Conservation (phyloP, 2,329 filamentous ascomycete species). For the Incumbomyces lentus region DNA sequence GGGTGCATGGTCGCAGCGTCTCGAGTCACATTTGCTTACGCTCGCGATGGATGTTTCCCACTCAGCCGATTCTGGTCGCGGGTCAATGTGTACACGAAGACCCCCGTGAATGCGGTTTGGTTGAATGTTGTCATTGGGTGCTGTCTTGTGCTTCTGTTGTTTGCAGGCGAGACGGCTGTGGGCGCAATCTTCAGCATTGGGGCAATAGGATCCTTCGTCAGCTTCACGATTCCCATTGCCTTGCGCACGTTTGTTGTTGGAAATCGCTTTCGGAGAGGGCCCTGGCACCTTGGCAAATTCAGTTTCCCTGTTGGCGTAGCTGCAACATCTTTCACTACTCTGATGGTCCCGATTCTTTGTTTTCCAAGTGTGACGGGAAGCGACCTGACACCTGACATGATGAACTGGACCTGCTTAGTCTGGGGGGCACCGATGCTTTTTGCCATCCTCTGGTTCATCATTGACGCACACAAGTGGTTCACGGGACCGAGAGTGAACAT, state of each 20-base stretch:
- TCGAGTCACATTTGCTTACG: constrained; percentile 62
- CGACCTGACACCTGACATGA: constrained; percentile 51
- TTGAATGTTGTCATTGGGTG: constrained; percentile 53
- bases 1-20: constrained; percentile 41
- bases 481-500: constrained; percentile 26
- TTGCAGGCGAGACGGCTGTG: constrained; percentile 52
- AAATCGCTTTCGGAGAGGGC: constrained; percentile 53
- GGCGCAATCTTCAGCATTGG: constrained; percentile 62
- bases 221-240: constrained; percentile 34
- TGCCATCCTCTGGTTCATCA: constrained; percentile 23
- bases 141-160: constrained; percentile 52
- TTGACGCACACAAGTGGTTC: constrained; percentile 27
- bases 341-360: constrained; percentile 61
- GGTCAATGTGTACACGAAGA: constrained; percentile 51
- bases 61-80: constrained; percentile 47
- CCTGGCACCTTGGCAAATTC: constrained; percentile 56
- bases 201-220: constrained; percentile 56
- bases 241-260: constrained; percentile 44
- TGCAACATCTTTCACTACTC: constrained; percentile 49
- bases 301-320: constrained; percentile 45
- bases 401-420: constrained; percentile 27
- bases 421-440: constrained; percentile 26
- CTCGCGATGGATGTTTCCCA: constrained; percentile 61
- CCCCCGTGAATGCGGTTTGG: constrained; percentile 62
- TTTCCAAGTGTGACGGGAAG: constrained; percentile 49